Conservation (phyloP, 495 filamentous ascomycete genomes). For the Xylaria cubensis region DNA sequence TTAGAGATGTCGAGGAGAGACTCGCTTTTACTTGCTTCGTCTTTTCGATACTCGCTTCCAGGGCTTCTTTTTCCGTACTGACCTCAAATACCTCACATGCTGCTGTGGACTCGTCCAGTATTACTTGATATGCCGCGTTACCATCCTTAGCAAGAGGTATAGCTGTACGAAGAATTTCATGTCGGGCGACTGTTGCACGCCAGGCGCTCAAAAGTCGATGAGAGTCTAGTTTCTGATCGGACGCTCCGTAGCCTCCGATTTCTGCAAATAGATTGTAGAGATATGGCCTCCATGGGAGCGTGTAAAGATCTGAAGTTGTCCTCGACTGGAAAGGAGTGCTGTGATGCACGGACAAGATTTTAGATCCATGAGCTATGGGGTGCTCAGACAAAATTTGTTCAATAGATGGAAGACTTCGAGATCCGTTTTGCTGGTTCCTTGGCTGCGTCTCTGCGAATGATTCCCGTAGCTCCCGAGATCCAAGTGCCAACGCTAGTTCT, state of each 20-base stretch:
- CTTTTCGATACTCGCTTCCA: constrained; percentile 4
- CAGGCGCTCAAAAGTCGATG: constrained; percentile 7
- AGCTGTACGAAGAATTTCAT: constrained; percentile 11
- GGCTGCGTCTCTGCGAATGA: background rate
- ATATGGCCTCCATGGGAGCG: background rate
- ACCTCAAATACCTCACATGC: constrained; percentile 6
- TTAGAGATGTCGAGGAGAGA: constrained; percentile 9
- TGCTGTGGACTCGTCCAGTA: background rate
- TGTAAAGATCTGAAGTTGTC: constrained; percentile 9
- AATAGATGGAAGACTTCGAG: background rate
- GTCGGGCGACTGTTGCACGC: constrained; percentile 6
- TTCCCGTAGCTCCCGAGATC: background rate
- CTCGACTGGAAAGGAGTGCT: constrained; percentile 16
- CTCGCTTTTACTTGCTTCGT: constrained; percentile 2
- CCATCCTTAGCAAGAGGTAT: constrained; percentile 11
- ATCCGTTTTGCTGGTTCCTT: background rate
- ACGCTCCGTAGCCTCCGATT: background rate
- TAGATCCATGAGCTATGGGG: background rate
- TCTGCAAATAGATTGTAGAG: constrained; percentile 15
- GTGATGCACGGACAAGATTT: constrained; percentile 13
- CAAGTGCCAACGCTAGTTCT: constrained; percentile 9
- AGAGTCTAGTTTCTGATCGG: background rate
- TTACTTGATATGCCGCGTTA: constrained; percentile 1
- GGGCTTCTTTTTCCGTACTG: background rate
- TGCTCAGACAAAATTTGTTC: constrained; percentile 1